These are phyloP conservation scores for Knoxdaviesia capensis DNA, from an alignment of 2,329 filamentous ascomycete species.

Conservation along the genomic window DNA sequence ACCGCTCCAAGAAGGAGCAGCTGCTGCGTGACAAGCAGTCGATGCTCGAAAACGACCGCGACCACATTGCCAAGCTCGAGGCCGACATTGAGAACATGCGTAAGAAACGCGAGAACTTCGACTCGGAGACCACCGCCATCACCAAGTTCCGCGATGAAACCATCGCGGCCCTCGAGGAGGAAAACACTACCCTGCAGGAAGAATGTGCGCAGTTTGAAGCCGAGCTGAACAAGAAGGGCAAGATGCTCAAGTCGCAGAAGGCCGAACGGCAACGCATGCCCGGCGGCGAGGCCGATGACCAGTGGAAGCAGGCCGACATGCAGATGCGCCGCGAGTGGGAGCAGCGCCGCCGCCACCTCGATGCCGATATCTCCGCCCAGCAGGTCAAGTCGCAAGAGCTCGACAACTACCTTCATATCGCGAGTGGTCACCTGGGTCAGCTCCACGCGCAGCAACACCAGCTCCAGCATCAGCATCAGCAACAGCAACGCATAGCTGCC, in stretches of 20 bases:
- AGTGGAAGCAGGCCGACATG: slow-evolving; percentile 28
- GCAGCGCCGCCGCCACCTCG: slow-evolving; percentile 14
- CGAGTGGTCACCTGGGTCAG: slow-evolving; percentile 15
- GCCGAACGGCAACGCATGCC: slow-evolving; percentile 44
- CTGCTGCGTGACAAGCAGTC: slow-evolving; percentile 45
- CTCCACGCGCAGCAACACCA: slow-evolving; percentile 26
- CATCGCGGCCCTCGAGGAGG: slow-evolving; percentile 27
- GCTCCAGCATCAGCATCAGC: slow-evolving; percentile 18
- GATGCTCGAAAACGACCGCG: slow-evolving; percentile 48
- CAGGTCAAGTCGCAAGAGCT: slow-evolving; percentile 13
- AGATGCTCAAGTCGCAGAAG: slow-evolving; percentile 52
- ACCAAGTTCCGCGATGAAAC: slow-evolving; percentile 30
- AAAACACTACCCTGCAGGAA: slow-evolving; percentile 42
- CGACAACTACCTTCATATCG: slow-evolving; percentile 12
- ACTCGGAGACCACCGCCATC: slow-evolving; percentile 29
- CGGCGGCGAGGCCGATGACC: slow-evolving; percentile 39
- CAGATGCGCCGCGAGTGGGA: slow-evolving; percentile 37
- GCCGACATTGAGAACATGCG: slow-evolving; percentile 40
- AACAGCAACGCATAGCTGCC: slow-evolving; percentile 16
- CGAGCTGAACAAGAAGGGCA: slow-evolving; percentile 44
- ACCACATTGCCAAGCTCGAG: slow-evolving; percentile 50
- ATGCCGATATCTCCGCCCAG: too few relatives aligned
- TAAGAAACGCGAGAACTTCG: slow-evolving; percentile 31
- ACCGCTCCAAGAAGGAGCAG: slow-evolving; percentile 60
- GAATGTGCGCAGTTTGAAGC: slow-evolving; percentile 47